A percentile compares a stretch with the other conserved stretches of the same genome.
Evolutionary conservation across 2,329 filamentous ascomycete species (phyloP).

Genomic region (Madurella mycetomatis): DNA sequence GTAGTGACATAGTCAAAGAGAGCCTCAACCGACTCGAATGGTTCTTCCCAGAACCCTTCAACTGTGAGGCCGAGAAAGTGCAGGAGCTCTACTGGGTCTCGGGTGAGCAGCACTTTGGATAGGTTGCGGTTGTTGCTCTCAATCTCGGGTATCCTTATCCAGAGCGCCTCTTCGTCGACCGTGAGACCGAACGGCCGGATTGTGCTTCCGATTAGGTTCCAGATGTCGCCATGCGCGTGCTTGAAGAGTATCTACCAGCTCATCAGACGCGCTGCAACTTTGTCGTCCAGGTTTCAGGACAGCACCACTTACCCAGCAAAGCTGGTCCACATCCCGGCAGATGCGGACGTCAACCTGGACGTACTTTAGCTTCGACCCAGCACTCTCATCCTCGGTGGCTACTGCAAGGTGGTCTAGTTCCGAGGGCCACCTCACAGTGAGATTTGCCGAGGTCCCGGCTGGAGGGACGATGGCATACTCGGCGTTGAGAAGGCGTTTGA

Average conservation of each 20-base stretch:
- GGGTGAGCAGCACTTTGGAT: conserved; percentile 56
- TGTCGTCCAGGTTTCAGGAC: neutral
- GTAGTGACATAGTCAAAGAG: conserved; percentile 59
- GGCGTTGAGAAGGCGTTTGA: conserved; percentile 45
- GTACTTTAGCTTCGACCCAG: conserved; percentile 29
- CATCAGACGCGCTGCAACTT: neutral
- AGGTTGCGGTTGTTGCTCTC: conserved; percentile 54
- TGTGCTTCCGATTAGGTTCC: conserved; percentile 59
- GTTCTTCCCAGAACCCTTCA: conserved; percentile 44
- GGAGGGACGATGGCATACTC: conserved; percentile 32
- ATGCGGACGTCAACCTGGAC: conserved; percentile 68
- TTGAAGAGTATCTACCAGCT: conserved; percentile 47
- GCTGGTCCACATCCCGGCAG: conserved; percentile 38
- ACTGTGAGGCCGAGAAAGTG: conserved; percentile 58
- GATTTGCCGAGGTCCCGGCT: conserved; percentile 33
- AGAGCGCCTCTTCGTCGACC: conserved; percentile 58
- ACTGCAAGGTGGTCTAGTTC: conserved; percentile 9
- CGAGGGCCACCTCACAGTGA: conserved; percentile 54
- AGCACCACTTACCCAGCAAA: conserved; percentile 48
- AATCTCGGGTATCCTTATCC: conserved; percentile 63
- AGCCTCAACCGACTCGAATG: conserved; percentile 51
- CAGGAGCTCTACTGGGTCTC: conserved; percentile 52
- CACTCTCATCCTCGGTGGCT: neutral
- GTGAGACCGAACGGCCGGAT: conserved; percentile 64
- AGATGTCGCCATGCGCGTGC: conserved; percentile 66